Percentiles rank a stretch among this genome's conserved stretches.
These are phyloP conservation scores for Boletus sensibilis DNA, from an alignment of 768 basidiomycete genomes.

Conservation along the genomic window DNA sequence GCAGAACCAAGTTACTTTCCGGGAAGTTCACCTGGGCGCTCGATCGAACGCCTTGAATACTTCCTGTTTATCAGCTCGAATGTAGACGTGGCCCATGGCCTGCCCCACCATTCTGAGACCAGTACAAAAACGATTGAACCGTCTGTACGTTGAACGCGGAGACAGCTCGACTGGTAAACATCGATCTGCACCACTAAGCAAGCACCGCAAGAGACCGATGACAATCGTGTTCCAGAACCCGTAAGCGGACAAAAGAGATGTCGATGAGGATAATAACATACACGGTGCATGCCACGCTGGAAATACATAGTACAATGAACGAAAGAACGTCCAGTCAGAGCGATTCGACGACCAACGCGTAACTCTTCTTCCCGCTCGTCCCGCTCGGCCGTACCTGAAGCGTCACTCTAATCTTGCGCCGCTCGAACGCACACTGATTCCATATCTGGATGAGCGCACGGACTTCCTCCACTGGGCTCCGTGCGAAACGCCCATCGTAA, in stretches of 20 bases:
- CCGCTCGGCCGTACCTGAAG: conserved; percentile 12
- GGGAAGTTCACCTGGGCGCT: not conserved
- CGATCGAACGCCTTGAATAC: not conserved
- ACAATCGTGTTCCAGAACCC: not conserved
- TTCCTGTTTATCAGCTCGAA: not conserved
- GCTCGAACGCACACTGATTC: conserved; percentile 35
- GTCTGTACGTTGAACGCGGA: not conserved
- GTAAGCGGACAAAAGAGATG: not conserved
- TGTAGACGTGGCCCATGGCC: not conserved
- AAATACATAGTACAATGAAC: not conserved
- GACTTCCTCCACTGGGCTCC: conserved; percentile 21
- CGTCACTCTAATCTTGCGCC: conserved; percentile 27
- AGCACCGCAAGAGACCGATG: not conserved
- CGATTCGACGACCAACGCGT: conserved; percentile 27
- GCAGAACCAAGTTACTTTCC: not conserved
- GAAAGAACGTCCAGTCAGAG: conserved; percentile 12
- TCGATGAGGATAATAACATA: not conserved
- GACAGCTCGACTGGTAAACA: not conserved
- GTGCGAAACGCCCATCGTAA: conserved; percentile 24
- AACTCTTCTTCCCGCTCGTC: conserved; percentile 3
- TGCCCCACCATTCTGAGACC: not conserved
- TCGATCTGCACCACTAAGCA: not conserved
- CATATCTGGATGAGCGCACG: conserved; percentile 28
- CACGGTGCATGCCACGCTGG: not conserved
- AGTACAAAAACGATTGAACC: not conserved